These are phyloP conservation scores for Aureobasidium mangrovei DNA, from an alignment of 2,329 filamentous ascomycete genomes.

Conservation along the genomic window DNA sequence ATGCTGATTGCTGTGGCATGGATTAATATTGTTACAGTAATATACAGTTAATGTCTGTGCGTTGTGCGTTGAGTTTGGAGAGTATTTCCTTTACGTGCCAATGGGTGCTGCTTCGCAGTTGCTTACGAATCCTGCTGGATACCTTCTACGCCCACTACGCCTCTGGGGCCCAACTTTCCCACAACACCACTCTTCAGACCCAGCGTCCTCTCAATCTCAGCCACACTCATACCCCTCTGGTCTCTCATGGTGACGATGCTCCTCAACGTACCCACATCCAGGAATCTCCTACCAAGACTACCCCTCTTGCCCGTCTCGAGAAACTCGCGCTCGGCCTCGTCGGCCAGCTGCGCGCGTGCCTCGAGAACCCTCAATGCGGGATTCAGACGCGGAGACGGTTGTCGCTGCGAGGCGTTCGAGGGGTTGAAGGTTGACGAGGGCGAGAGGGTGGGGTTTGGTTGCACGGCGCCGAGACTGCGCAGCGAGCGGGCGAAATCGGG, in stretches of 20 bases:
- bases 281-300: slow-evolving; percentile 34
- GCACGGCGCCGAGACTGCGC: slow-evolving; percentile 52
- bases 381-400: slow-evolving; percentile 33
- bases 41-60: slow-evolving; percentile 4
- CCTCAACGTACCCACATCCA: slow-evolving; percentile 36
- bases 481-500: slow-evolving; percentile 72
- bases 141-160: slow-evolving; percentile 23
- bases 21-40: slow-evolving; percentile 1
- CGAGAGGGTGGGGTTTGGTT: slow-evolving; percentile 48
- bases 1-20: background rate
- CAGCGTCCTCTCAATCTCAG: slow-evolving; percentile 27
- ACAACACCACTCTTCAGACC: slow-evolving; percentile 29
- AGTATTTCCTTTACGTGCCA: too few species aligned
- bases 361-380: slow-evolving; percentile 47
- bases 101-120: background rate
- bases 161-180: slow-evolving; percentile 23
- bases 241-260: slow-evolving; percentile 25
- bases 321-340: slow-evolving; percentile 47
- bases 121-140: background rate
- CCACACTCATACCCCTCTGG: slow-evolving; percentile 22
- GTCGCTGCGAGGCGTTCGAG: slow-evolving; percentile 28
- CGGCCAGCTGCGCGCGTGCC: slow-evolving; percentile 42
- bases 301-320: slow-evolving; percentile 35
- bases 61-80: background rate
- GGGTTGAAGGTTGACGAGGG: slow-evolving; percentile 45